Percentiles rank a stretch among this genome's conserved stretches.
phyloP scores from a whole-genome alignment of 495 filamentous ascomycete genomes.

The Hypoxylon subgilvum region DNA sequence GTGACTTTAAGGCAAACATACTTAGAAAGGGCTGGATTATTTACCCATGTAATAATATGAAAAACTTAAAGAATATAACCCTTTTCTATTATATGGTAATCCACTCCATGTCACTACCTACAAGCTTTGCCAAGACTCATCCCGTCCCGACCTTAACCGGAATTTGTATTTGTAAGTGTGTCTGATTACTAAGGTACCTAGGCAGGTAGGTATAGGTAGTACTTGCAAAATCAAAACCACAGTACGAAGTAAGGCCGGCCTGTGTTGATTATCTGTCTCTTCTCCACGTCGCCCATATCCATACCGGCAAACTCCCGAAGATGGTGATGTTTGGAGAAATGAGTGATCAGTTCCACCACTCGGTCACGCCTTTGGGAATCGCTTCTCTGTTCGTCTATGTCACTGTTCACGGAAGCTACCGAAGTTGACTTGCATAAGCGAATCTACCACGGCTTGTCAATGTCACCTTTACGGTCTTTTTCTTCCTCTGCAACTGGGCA shows the following conservation, averaged over 20 bases:
- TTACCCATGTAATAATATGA: too few relatives aligned
- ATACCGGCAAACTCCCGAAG: not conserved
- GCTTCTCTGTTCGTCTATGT: too few relatives aligned
- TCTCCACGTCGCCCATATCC: slow-evolving; percentile 15
- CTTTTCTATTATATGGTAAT: too few relatives aligned
- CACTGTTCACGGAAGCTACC: too few relatives aligned
- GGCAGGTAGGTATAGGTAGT: slow-evolving; percentile 51
- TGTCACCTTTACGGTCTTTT: not conserved
- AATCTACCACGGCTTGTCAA: not conserved
- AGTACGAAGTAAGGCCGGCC: too few relatives aligned
- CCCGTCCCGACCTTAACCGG: slow-evolving; percentile 19
- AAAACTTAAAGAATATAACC: too few relatives aligned
- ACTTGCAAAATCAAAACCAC: too few relatives aligned
- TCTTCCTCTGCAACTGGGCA: too few relatives aligned
- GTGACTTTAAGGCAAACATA: too few relatives aligned
- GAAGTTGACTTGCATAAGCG: not conserved
- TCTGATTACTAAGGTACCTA: slow-evolving; percentile 50
- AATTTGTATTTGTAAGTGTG: slow-evolving; percentile 47
- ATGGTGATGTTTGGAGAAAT: slow-evolving; percentile 23
- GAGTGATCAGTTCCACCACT: slow-evolving; percentile 11
- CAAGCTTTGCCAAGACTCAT: slow-evolving; percentile 16
- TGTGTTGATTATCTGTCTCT: not conserved
- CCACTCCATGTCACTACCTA: too few relatives aligned
- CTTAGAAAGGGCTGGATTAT: not conserved
- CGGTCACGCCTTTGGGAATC: slow-evolving; percentile 3